A percentile compares a stretch with the other conserved stretches of the same genome.
Conservation (phyloP, 1,139 yeast genomes). For the Geotrichum reessii region DNA sequence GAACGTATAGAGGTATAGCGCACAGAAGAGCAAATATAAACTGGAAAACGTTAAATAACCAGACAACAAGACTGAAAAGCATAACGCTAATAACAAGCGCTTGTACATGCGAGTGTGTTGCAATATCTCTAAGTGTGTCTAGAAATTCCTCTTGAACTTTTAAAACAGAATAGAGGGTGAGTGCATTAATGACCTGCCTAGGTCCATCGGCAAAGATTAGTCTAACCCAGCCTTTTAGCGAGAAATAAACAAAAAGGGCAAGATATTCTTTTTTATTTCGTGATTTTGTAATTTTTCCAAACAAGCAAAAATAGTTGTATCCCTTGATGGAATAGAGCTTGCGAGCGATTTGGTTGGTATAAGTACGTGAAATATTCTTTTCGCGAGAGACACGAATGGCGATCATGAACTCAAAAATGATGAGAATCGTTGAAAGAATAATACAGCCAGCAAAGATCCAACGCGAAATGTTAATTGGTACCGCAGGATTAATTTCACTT, state of each 20-base stretch:
- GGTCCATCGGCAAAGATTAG: conserved; percentile 76
- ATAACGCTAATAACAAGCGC: conserved; percentile 69
- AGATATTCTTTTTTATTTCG: conserved; percentile 58
- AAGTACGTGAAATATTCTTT: conserved; percentile 62
- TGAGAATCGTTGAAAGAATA: conserved; percentile 58
- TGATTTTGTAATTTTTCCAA: conserved; percentile 62
- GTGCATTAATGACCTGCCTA: conserved; percentile 77
- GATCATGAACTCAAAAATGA: conserved; percentile 53
- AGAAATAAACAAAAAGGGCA: conserved; percentile 61
- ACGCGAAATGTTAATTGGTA: conserved; percentile 59
- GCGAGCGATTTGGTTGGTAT: conserved; percentile 62
- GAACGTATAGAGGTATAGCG: conserved; percentile 51
- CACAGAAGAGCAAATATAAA: conserved; percentile 54
- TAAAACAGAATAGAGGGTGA: conserved; percentile 57
- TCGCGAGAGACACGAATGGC: conserved; percentile 57
- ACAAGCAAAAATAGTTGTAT: conserved; percentile 67
- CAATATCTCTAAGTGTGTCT: conserved; percentile 52
- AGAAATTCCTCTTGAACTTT: conserved; percentile 44
- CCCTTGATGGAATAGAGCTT: conserved; percentile 50
- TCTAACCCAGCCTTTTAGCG: conserved; percentile 59
- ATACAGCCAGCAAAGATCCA: conserved; percentile 86
- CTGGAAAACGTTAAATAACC: conserved; percentile 62
- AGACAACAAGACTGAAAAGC: conserved; percentile 69
- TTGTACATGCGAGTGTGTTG: conserved; percentile 54
- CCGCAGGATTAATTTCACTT: conserved; percentile 48